Evolutionary conservation across 169 alveolate genomes (phyloP).

Genomic region (Cryptosporidium tyzzeri): DNA sequence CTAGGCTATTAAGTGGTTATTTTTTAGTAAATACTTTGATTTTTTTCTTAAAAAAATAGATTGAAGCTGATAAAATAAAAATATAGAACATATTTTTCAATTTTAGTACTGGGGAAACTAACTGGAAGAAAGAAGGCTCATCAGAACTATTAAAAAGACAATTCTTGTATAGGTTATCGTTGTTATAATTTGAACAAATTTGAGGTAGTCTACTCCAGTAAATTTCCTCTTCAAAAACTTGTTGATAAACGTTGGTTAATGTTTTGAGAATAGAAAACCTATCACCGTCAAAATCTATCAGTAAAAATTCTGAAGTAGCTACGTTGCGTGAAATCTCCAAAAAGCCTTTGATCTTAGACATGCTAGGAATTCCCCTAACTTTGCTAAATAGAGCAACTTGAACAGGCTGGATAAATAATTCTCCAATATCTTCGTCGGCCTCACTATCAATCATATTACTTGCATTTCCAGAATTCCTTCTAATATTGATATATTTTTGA

Average conservation of each 20-base stretch:
- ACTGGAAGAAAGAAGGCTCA: not conserved
- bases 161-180: conserved; percentile 35
- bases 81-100: not conserved
- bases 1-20: not conserved
- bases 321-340: conserved; percentile 7
- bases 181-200: conserved; percentile 32
- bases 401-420: conserved; percentile 60
- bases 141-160: conserved; percentile 24
- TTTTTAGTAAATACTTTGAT: not conserved
- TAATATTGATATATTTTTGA: conserved; percentile 4
- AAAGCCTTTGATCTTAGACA: conserved; percentile 58
- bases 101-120: not conserved
- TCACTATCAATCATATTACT: not conserved
- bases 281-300: conserved; percentile 63
- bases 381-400: conserved; percentile 5
- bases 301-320: not conserved
- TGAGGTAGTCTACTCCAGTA: conserved; percentile 44
- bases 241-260: conserved; percentile 4
- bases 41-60: not conserved
- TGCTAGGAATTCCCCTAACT: conserved; percentile 6
- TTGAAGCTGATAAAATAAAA: not conserved
- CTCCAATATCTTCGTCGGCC: conserved; percentile 8
- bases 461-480: not conserved
- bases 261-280: conserved; percentile 24
- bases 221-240: conserved; percentile 40